Evolutionary conservation across 2,329 filamentous ascomycete genomes (phyloP), one percentile per base, ranked within the genome.

Genomic region (Colletotrichum tropicale): DNA sequence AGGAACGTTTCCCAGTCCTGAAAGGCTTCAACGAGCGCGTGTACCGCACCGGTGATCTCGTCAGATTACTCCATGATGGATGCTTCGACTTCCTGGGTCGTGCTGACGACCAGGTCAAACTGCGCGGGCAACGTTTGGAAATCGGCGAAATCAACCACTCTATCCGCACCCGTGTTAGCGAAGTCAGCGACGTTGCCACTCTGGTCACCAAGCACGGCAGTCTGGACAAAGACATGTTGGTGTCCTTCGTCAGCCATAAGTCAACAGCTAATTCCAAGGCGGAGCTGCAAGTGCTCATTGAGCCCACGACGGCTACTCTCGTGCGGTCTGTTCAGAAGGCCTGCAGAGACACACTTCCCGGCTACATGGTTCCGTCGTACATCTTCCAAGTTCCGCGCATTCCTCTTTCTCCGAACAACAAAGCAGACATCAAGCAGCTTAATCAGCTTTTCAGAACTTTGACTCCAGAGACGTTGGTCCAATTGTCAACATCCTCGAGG

Each of bases 301-400:
- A 66, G 3, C 13, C 58, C 21, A 55, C 34, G 7, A 72, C 69
- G 6, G 32, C 43, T 1, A 3, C 61, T 24, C 70, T 76, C 4
- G 66, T 89, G 9, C 82, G 81, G 1, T 82, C 82, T 5, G 77
- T 77, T 7, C 69, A 73, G 24, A 73, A 60, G 28, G 90, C 91
- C n/a, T 98, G 96, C 79, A 90, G 90, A 38, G 86, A 90, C 3
- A 91, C 88, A 26, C 88, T 98, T 5, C 94, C 96, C 0, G 90
- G 89, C 0, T 98, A 98, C 82, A 98, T 98, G 96, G 91, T 98
- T 3, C 96, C 96, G 1, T 96, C 95, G 0, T 95, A 97, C 80
- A 92, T 98, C 74, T 86, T 98, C 28, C 90, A 90, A 5, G 85
- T 98, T 9, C 89, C 92, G 0, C 88, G 86, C 9, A 92, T 98